A percentile compares a stretch with the other conserved stretches of the same genome.
phyloP scores from a whole-genome alignment of 768 basidiomycete species.

The Zangia roseola region DNA sequence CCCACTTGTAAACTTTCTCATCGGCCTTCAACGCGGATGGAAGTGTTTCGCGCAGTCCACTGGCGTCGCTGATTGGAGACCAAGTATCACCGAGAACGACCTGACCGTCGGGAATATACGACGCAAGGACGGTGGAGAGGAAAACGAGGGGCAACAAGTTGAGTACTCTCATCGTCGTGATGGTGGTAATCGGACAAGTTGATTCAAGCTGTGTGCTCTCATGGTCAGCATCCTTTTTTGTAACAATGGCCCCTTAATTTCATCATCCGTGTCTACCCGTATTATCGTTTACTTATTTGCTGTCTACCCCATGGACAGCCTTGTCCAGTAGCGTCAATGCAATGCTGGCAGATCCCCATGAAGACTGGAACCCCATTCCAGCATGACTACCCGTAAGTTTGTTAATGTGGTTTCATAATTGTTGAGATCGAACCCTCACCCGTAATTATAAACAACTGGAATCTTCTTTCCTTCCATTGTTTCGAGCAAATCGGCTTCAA shows the following conservation, averaged over 20 bases:
- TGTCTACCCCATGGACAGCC: constrained; percentile 27
- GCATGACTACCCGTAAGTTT: constrained; percentile 45
- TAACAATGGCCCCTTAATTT: neutral
- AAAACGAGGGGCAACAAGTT: constrained; percentile 34
- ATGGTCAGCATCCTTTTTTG: neutral
- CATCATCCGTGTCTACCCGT: neutral
- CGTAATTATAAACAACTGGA: constrained; percentile 64
- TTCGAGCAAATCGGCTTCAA: constrained; percentile 48
- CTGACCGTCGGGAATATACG: constrained; percentile 43
- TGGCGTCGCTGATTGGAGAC: constrained; percentile 20
- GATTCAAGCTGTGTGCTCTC: neutral
- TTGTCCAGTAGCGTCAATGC: constrained; percentile 48
- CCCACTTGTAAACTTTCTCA: constrained; percentile 60
- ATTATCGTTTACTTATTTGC: neutral
- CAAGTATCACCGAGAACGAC: constrained; percentile 38
- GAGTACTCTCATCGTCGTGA: constrained; percentile 40
- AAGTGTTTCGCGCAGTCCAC: constrained; percentile 43
- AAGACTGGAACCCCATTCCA: constrained; percentile 62
- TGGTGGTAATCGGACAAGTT: constrained; percentile 3
- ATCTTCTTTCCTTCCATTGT: constrained; percentile 30
- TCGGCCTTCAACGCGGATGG: constrained; percentile 43
- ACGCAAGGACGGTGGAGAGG: constrained; percentile 37
- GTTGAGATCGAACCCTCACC: constrained; percentile 38
- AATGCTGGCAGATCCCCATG: constrained; percentile 60
- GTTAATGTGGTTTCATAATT: too few species aligned